Base-by-base conservation (phyloP, 768 basidiomycete species). In the Strobilomyces echinocephalus region DNA sequence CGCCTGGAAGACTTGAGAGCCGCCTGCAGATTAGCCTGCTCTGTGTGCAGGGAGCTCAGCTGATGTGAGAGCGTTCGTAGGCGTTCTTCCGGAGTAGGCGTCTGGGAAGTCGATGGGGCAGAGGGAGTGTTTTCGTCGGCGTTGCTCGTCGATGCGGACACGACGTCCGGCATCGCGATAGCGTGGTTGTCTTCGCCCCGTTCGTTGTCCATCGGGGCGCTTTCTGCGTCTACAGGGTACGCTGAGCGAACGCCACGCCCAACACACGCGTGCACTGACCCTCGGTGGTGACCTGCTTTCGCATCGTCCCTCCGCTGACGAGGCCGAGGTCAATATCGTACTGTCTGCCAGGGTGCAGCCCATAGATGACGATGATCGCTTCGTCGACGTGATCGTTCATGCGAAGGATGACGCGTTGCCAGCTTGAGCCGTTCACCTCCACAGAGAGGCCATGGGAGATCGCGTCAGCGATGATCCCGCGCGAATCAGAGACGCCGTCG, bases 351-450 rank as follows among this genome's bases (percentile, higher is more conserved):
- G 92, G 93, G 74, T 88, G 80, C 43, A 97, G 76, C 1, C 91
- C 91, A 54, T 92, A 94, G 26, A 97, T 81, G 54, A 95, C 89
- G 49, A 97, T 91, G 52, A 95, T 82, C 0, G 91, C 94, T 63
- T 95, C 88, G 59, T 95, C 92, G 0, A 79, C 77, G 49, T 82
- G 80, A 41, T 93, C 90, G 64, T 89, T 85, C 56, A 91, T 82
- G 49, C 85, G 82, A 52, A 90, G 82, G 63, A 91, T 80, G 21
- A 90, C 87, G 46, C 84, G 76, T 63, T 85, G 82, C 91, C 91
- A 93, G 5, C 80, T 80, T 6, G 84, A 76, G 28, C 82, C 82
- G 58, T 94, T 92, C 46, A 93, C 87, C 40, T 85, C 88, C 36
- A 93, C 84, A 1, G 83, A 84, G 31, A 92, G 77, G 1, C 88